Conservation (phyloP, 768 basidiomycete species). For the Nidula microcarpa region DNA sequence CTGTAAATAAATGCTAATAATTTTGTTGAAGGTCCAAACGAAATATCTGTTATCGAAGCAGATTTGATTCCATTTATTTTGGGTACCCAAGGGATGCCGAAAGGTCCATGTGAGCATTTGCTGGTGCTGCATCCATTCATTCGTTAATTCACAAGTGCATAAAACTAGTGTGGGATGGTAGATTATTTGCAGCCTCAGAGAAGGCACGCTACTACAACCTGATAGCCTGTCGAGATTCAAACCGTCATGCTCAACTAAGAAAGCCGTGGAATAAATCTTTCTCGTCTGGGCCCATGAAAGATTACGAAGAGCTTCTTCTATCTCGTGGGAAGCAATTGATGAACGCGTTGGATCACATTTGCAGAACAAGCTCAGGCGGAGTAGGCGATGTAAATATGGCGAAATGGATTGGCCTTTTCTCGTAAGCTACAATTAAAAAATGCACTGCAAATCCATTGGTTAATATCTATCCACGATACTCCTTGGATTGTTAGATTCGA, state of each 20-base stretch:
- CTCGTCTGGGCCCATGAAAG: conserved; percentile 29
- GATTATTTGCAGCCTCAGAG: conserved; percentile 24
- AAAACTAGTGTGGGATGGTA: conserved; percentile 37
- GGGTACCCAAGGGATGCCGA: conserved; percentile 46
- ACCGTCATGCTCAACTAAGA: conserved; percentile 33
- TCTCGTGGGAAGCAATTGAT: conserved; percentile 26
- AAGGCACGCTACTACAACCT: conserved; percentile 10
- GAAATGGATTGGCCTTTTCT: conserved; percentile 30
- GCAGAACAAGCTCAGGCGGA: background rate
- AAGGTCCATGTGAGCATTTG: conserved; percentile 43
- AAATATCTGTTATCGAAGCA: conserved; percentile 42
- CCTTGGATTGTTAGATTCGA: conserved; percentile 15
- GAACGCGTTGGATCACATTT: conserved; percentile 15
- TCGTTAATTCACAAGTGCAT: background rate
- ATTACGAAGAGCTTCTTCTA: conserved; percentile 31
- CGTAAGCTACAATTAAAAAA: conserved; percentile 3
- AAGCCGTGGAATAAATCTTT: conserved; percentile 42
- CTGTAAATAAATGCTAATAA: background rate
- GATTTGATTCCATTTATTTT: conserved; percentile 38
- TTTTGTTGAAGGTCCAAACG: conserved; percentile 41
- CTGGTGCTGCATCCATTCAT: background rate
- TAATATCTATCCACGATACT: background rate
- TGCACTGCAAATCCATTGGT: background rate
- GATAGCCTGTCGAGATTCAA: conserved; percentile 19
- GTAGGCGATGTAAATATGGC: conserved; percentile 18